Evolutionary conservation across 805 yeast genomes (phyloP), one percentile per base, ranked within the genome.

Genomic region (Teunomyces aglyptinius): DNA sequence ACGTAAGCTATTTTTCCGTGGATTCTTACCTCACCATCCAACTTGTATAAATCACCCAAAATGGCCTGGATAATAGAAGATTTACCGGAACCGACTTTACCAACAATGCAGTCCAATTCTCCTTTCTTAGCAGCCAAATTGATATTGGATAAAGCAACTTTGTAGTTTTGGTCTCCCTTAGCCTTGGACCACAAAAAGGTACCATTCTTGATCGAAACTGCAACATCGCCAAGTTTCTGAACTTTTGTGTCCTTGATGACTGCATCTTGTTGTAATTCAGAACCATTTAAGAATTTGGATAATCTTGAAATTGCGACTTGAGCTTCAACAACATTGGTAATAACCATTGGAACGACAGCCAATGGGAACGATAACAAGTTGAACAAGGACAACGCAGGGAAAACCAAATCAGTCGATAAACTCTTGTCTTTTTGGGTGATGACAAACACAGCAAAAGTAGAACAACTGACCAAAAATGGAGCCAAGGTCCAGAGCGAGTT

Each of bases 1-100:
- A 86, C 96, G 64, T 91, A 92, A 0, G 97, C 97, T 29, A 88
- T 74, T 41, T 79, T 75, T 35, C 97, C 98, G 60, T 78, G 84
- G 8, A 85, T 78, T 13, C 73, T 71, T 4, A 87, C 91, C 16
- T 77, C 68, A 36, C 98, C 98, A 43, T 80, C 77, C 15, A 82
- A 75, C 64, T 86, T 85, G 64, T 85, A 81, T 53, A 91, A 73
- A 57, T 90, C 95, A 51, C 97, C 98, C 36, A 89, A 69, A 27
- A 90, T 68, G 13, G 92, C 80, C 64, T 86, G 89, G 47, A 89
- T 73, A 28, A 91, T 71, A 1, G 96, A 86, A 12, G 95, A 84
- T 61, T 91, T 91, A 53, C 97, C 98, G 15, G 87, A 73, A 28
- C 97, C 98, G 43, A 92, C 97, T 55, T 79, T 80, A 28, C 97